These are phyloP conservation scores for Talaromyces stipitatus DNA, from an alignment of 495 filamentous ascomycete species.

Conservation along the genomic window DNA sequence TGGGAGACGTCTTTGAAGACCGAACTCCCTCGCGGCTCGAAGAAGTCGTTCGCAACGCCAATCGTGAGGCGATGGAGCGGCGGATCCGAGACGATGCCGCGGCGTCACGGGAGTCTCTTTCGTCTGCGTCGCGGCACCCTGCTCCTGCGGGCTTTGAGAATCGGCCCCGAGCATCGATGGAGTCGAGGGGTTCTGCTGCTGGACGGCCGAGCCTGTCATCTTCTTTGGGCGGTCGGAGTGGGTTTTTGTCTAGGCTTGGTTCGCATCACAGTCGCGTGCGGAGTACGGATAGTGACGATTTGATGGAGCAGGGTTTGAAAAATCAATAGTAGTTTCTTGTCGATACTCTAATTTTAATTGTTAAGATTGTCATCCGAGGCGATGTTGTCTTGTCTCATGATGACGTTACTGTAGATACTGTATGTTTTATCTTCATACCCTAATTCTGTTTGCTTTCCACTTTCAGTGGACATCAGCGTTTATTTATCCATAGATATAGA, in stretches of 20 bases:
- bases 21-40: constrained; percentile 26
- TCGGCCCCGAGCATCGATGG: constrained; percentile 4
- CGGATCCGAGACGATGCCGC: constrained; percentile 40
- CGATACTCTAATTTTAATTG: background rate
- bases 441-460: background rate
- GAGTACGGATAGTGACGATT: constrained; percentile 1
- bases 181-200: constrained; percentile 3
- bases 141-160: background rate
- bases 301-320: constrained; percentile 7
- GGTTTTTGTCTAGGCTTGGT: background rate
- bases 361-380: background rate
- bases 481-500: background rate
- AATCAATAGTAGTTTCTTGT: background rate
- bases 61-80: constrained; percentile 34
- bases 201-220: constrained; percentile 6
- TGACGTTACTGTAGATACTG: background rate
- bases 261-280: constrained; percentile 2
- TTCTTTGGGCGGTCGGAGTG: background rate
- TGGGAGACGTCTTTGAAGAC: constrained; percentile 63
- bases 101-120: constrained; percentile 8
- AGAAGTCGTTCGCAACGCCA: constrained; percentile 28
- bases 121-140: background rate
- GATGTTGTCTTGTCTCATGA: background rate
- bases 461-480: background rate
- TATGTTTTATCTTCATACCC: background rate